phyloP scores from a whole-genome alignment of 2,329 filamentous ascomycete genomes.

The Diaporthe sp. region DNA sequence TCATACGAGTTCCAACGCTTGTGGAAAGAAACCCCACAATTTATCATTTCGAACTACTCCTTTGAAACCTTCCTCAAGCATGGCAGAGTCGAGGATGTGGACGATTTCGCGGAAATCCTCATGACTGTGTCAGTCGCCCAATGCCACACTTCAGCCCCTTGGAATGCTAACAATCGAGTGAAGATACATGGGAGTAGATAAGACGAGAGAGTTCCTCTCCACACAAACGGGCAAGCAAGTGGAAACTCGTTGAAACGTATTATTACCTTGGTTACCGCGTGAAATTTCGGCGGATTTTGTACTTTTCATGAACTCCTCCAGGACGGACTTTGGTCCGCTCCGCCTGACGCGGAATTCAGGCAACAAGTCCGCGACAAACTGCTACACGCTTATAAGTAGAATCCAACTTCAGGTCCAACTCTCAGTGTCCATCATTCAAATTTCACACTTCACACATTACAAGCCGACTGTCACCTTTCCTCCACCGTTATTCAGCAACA shows the following conservation, averaged over 20 bases:
- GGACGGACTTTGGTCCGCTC: conserved; percentile 8
- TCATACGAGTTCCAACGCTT: not conserved
- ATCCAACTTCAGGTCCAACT: not conserved
- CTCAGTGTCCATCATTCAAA: not conserved
- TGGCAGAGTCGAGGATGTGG: conserved; percentile 13
- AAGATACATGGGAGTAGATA: conserved; percentile 9
- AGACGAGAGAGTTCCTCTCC: conserved; percentile 5
- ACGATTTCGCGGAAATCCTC: not conserved
- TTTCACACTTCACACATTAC: not conserved
- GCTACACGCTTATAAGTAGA: not conserved
- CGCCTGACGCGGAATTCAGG: not conserved
- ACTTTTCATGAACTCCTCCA: not conserved
- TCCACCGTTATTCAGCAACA: not conserved
- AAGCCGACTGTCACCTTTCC: not conserved
- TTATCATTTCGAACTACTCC: conserved; percentile 3
- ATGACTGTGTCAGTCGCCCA: not conserved
- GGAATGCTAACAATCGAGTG: not conserved
- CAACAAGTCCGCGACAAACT: too few species aligned
- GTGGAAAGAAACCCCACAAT: conserved; percentile 1
- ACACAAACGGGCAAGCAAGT: not conserved
- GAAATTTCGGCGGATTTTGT: not conserved
- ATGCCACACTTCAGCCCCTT: too few species aligned
- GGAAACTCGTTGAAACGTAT: fast-evolving
- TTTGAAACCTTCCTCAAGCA: not conserved
- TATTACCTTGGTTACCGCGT: not conserved